Base-by-base conservation (phyloP, 129 eudicot genomes). In the Cynara cardunculus region DNA sequence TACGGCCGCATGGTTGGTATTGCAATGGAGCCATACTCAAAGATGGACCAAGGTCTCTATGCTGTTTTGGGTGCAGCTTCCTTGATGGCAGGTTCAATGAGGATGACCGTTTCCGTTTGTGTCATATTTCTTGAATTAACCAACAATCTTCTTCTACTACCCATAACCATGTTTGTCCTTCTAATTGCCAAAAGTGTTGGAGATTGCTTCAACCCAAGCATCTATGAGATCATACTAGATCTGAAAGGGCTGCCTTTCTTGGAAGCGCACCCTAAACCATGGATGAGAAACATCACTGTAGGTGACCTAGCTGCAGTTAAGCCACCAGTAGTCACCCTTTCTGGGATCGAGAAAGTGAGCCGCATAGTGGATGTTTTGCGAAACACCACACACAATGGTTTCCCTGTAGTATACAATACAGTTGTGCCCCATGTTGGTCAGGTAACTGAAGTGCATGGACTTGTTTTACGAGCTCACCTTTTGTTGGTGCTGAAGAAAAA, bases 51-150 rank as follows among this genome's bases (percentile, higher is more conserved):
- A 67, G 97, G 97, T 32, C 84, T 94, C 6, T 94, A 82, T 25
- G 97, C 96, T 4, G 98, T 94, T 46, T 88, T 94, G 49, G 98
- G 98, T 39, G 96, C 97, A 75, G 98, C 98, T 56, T 89, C 97
- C 9, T 91, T 94, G 73, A 92, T 95, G 97, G 92, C 96, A 31
- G 99, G 97, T 56, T 95, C 99, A n/a, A 95, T 92, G 99, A 86
- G 99, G 59, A 95, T 90, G 97, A 95, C 97, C 1, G 99, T 95
- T 73, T 95, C 99, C 21, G 82, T 95, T 22, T 92, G 97, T 53
- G 99, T 95, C 62, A 95, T 95, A 69, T 90, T 95, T 82, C 94
- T 95, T 37, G 97, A 95, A 69, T 93, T 95, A 70, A 95, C 97
- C 72, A 89, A 95, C 80, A 95, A 95, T 86, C 99, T 95, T 32